A percentile compares a stretch with the other conserved stretches of the same genome.
phyloP scores from a whole-genome alignment of 768 basidiomycete genomes.

The Phaffia tasmanica region DNA sequence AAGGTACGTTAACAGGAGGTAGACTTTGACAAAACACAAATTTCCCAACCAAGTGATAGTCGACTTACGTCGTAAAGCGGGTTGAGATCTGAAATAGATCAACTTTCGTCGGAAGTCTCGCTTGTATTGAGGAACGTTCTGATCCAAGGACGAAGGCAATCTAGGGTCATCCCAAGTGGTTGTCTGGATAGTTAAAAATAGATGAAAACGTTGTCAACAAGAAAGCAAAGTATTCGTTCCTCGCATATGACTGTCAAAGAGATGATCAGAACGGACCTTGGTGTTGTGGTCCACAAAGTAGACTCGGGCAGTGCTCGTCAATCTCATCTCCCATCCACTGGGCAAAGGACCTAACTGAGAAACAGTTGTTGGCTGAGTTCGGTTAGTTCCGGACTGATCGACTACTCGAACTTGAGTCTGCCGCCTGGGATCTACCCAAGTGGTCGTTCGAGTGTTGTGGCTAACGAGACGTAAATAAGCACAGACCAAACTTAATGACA shows the following conservation, averaged over 20 bases:
- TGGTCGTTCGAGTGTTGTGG: conserved; percentile 97
- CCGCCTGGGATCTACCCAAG: conserved; percentile 98
- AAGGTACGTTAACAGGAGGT: no score
- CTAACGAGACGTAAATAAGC: not conserved
- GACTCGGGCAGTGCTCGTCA: conserved; percentile 92
- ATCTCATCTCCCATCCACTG: conserved; percentile 99
- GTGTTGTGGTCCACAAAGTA: conserved; percentile 99
- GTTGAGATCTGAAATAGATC: conserved; percentile 98
- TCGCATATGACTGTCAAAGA: not conserved
- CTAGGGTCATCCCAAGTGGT: conserved; percentile 97
- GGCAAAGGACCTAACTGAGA: conserved; percentile 93
- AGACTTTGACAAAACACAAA: no score
- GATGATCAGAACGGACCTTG: conserved; percentile 17
- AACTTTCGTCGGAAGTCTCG: conserved; percentile 98
- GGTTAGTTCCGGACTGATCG: conserved; percentile 80
- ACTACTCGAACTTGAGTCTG: conserved; percentile 95
- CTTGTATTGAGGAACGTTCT: conserved; percentile 98
- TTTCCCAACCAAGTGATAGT: no score
- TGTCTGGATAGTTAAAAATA: conserved; percentile 52
- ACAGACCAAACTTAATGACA: no score
- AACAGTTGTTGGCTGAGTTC: conserved; percentile 87
- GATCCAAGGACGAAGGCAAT: conserved; percentile 82
- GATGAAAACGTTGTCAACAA: conserved; percentile 10
- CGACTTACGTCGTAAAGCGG: conserved; percentile 59
- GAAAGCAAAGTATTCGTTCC: not conserved